These are phyloP conservation scores for Rasamsonia emersonii DNA, from an alignment of 2,329 filamentous ascomycete genomes.

Conservation along the genomic window DNA sequence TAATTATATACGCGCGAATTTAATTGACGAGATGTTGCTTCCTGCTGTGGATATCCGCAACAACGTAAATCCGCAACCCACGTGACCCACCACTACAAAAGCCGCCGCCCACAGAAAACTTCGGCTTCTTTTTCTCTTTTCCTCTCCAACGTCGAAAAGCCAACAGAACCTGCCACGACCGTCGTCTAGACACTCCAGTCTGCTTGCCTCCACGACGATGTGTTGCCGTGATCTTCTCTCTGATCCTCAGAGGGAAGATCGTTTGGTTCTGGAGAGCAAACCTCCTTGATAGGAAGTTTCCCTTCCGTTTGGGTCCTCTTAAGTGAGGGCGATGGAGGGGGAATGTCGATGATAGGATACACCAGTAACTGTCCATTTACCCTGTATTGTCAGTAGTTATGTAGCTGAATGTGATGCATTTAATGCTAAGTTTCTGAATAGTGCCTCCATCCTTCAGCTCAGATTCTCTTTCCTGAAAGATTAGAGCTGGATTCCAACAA, in stretches of 20 bases:
- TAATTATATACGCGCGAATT: too few relatives aligned
- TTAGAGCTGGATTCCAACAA: too few relatives aligned
- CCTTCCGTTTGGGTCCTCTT: constrained; percentile 60
- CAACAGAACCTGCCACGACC: constrained; percentile 62
- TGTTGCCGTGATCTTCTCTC: constrained; percentile 58
- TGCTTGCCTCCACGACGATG: constrained; percentile 49
- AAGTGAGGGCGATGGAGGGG: constrained; percentile 59
- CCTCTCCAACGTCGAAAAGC: constrained; percentile 50
- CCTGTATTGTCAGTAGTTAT: too few relatives aligned
- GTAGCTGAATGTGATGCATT: too few relatives aligned
- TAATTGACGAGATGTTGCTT: too few relatives aligned
- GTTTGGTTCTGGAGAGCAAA: constrained; percentile 57
- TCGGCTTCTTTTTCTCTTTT: constrained; percentile 26
- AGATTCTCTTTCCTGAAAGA: too few relatives aligned
- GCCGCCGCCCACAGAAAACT: constrained; percentile 8
- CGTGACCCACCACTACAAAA: constrained; percentile 26
- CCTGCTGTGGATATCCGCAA: too few relatives aligned
- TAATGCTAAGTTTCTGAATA: too few relatives aligned
- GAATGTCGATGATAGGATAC: constrained; percentile 65
- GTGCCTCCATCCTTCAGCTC: too few relatives aligned
- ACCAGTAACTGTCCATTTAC: too few relatives aligned
- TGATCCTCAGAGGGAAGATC: too few relatives aligned
- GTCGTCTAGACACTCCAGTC: constrained; percentile 49
- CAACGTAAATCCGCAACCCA: constrained; percentile 17
- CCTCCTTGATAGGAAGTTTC: constrained; percentile 61